Evolutionary conservation across 2,329 filamentous ascomycete genomes (phyloP).

Genomic region (Cadophora sp.): DNA sequence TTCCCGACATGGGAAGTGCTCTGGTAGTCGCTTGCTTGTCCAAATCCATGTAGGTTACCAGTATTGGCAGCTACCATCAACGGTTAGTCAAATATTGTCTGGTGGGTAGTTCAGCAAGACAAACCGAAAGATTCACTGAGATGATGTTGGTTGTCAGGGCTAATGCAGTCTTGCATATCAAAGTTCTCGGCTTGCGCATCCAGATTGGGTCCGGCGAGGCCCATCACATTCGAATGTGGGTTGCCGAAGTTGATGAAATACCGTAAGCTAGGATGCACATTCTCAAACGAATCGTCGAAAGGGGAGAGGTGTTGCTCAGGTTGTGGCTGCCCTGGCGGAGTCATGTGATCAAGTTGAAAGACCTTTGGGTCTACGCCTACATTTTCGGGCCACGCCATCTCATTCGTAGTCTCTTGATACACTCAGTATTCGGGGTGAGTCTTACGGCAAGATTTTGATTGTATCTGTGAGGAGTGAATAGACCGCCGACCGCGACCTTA

Average conservation of each 20-base stretch:
- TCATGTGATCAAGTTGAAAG: constrained; percentile 12
- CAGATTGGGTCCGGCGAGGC: constrained; percentile 10
- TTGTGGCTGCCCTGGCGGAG: neutral
- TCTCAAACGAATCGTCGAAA: neutral
- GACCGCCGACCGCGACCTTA: constrained; percentile 1
- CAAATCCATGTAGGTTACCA: too few relatives aligned
- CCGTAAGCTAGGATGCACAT: neutral
- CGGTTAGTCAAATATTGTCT: neutral
- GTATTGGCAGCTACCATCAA: neutral
- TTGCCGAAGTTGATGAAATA: constrained; percentile 10
- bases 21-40: neutral
- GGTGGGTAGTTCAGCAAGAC: neutral
- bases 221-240: neutral
- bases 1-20: neutral
- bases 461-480: neutral
- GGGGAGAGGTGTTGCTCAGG: neutral
- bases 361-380: neutral
- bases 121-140: neutral
- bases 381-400: neutral
- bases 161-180: neutral
- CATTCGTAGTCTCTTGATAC: neutral
- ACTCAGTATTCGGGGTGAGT: neutral
- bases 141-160: neutral
- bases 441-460: constrained; percentile 10
- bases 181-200: neutral